A percentile compares a stretch with the other conserved stretches of the same genome.
These are phyloP conservation scores for Pythium aristosporum DNA, from an alignment of 352 stramenopile genomes.

Conservation along the genomic window DNA sequence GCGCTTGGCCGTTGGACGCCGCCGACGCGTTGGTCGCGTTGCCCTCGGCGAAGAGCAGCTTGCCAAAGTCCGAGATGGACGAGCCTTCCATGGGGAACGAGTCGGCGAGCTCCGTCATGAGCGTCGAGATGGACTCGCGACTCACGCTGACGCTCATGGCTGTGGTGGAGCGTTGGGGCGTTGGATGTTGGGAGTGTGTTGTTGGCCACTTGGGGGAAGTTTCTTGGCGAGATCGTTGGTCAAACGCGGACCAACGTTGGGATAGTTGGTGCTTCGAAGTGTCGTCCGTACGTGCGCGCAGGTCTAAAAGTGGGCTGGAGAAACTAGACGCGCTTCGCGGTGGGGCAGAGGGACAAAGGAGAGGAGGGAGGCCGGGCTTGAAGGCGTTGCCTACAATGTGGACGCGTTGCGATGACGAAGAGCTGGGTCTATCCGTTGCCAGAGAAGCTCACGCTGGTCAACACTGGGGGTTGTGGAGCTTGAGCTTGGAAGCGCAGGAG, in stretches of 20 bases:
- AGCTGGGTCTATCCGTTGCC: constrained; percentile 5
- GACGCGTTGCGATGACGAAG: not conserved
- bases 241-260: not conserved
- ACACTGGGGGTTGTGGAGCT: not conserved
- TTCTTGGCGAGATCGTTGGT: not conserved
- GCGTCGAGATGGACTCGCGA: constrained; percentile 82
- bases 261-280: not conserved
- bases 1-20: not conserved
- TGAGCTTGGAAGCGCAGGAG: constrained; percentile 14
- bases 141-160: constrained; percentile 76
- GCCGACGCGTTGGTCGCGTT: constrained; percentile 21
- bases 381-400: constrained; percentile 1
- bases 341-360: not conserved
- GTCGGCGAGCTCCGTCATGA: constrained; percentile 85
- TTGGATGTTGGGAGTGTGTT: not conserved
- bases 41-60: constrained; percentile 81
- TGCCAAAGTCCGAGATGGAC: constrained; percentile 88
- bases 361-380: no score
- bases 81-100: constrained; percentile 78
- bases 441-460: constrained; percentile 14
- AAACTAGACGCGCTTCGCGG: not conserved
- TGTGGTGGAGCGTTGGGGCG: not conserved
- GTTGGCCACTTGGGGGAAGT: not conserved
- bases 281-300: not conserved
- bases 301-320: not conserved